Conservation (phyloP, 768 basidiomycete genomes). For the Russula dissimulans region DNA sequence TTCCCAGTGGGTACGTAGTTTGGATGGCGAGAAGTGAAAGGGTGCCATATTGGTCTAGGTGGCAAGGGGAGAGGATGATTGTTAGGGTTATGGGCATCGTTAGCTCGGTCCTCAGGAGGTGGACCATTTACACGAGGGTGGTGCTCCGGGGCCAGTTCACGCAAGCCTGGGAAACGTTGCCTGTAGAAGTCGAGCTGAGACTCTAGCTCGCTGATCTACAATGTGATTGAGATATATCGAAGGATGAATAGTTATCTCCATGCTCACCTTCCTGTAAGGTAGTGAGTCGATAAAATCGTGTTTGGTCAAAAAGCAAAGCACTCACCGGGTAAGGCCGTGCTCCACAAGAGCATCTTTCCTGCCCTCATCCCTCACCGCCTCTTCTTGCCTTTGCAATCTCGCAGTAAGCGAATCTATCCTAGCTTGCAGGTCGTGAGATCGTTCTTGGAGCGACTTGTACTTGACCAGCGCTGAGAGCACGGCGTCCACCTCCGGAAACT, state of each 20-base stretch:
- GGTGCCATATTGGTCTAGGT: constrained; percentile 6
- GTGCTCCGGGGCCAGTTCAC: constrained; percentile 8
- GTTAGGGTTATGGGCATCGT: constrained; percentile 1
- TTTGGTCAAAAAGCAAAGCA: background rate
- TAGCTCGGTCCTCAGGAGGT: background rate
- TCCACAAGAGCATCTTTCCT: constrained; percentile 12
- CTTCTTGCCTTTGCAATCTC: constrained; percentile 2
- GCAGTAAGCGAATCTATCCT: background rate
- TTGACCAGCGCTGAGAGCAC: constrained; percentile 12
- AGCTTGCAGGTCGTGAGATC: constrained; percentile 3
- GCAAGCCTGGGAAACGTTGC: constrained; percentile 7
- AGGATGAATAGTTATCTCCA: background rate
- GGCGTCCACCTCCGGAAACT: constrained; percentile 17
- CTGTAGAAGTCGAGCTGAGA: constrained; percentile 8
- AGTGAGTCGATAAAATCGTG: background rate
- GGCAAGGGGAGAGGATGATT: constrained; percentile 11
- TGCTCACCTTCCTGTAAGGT: constrained; percentile 11
- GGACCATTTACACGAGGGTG: background rate
- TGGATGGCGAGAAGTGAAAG: constrained; percentile 11
- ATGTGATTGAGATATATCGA: background rate
- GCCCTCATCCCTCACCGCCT: background rate
- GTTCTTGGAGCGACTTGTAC: constrained; percentile 16
- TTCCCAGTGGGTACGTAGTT: constrained; percentile 7
- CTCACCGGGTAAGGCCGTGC: constrained; percentile 8
- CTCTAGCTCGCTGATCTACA: constrained; percentile 8